Evolutionary conservation across 164 flowering plant species (phyloP).

Genomic region (Cinnamomum chago): DNA sequence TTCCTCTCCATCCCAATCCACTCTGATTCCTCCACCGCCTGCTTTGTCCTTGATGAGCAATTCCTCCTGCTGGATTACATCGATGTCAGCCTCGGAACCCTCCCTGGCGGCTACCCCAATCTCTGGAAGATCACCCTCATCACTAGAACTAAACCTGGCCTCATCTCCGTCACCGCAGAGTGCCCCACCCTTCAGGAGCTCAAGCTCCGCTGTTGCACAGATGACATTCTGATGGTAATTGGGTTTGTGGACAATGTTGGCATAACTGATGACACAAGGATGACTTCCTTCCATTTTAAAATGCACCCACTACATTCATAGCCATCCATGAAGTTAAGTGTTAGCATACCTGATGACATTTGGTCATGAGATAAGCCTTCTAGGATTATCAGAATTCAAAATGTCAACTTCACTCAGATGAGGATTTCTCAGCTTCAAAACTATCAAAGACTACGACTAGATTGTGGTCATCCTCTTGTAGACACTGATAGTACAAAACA

Average conservation of each 20-base stretch:
- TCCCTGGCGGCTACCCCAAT: conserved; percentile 68
- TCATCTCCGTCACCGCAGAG: conserved; percentile 58
- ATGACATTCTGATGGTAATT: conserved; percentile 52
- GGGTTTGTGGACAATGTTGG: conserved; percentile 35
- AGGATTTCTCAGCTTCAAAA: no score
- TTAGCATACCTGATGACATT: no score
- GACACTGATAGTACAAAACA: no score
- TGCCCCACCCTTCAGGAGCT: conserved; percentile 76
- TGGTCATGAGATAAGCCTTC: no score
- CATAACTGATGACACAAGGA: no score
- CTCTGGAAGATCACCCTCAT: conserved; percentile 56
- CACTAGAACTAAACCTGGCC: conserved; percentile 54
- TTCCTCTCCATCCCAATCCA: conserved; percentile 37
- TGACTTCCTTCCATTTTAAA: no score
- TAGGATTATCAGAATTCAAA: no score
- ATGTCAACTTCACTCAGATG: no score
- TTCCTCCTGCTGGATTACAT: conserved; percentile 31
- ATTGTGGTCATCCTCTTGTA: no score
- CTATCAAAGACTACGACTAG: no score
- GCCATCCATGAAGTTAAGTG: no score
- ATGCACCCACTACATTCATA: no score
- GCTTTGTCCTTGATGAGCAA: conserved; percentile 24
- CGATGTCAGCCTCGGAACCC: conserved; percentile 49
- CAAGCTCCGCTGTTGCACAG: conserved; percentile 72
- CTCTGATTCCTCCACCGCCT: conserved; percentile 21